phyloP scores from a whole-genome alignment of 164 flowering plant genomes.

The Umbilicus rupestris region DNA sequence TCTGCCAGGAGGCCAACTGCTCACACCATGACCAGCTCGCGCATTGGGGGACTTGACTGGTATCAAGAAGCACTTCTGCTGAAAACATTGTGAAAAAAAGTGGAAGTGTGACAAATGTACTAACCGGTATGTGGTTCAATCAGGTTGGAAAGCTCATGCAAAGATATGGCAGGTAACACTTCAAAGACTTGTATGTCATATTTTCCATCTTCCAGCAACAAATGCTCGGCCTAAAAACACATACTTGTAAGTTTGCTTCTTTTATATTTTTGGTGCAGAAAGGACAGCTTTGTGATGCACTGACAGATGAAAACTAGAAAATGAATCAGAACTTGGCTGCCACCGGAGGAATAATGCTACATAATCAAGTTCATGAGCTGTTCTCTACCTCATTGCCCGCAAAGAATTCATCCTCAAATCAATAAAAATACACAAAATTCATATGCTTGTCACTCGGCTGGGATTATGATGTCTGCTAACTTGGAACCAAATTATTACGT shows the following conservation, averaged over 20 bases:
- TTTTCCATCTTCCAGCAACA: neutral
- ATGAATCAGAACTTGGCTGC: neutral
- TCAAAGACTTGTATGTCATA: neutral
- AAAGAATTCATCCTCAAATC: slow-evolving; percentile 14
- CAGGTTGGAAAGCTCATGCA: slow-evolving; percentile 24
- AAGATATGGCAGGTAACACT: slow-evolving; percentile 17
- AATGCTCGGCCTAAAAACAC: no score
- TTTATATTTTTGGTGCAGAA: slow-evolving; percentile 10
- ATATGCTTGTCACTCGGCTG: slow-evolving; percentile 17
- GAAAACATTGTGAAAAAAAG: slow-evolving; percentile 25
- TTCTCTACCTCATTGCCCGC: slow-evolving; percentile 20
- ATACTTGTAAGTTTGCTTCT: neutral
- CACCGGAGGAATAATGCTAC: no score
- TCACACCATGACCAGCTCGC: slow-evolving; percentile 20
- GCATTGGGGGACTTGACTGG: slow-evolving; percentile 25
- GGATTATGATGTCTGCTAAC: slow-evolving; percentile 16
- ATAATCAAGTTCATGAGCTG: slow-evolving; percentile 12
- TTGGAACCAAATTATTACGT: slow-evolving; percentile 10
- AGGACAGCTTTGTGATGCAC: slow-evolving; percentile 27
- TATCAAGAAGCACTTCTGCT: slow-evolving; percentile 25
- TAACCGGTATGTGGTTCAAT: slow-evolving; percentile 23
- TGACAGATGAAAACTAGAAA: slow-evolving; percentile 17
- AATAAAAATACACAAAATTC: slow-evolving; percentile 13
- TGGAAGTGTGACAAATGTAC: slow-evolving; percentile 29
- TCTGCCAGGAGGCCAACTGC: slow-evolving; percentile 22